Evolutionary conservation across 2,329 filamentous ascomycete genomes (phyloP), one percentile per base, ranked within the genome.

Genomic region (Aphanoascus verrucosus): DNA sequence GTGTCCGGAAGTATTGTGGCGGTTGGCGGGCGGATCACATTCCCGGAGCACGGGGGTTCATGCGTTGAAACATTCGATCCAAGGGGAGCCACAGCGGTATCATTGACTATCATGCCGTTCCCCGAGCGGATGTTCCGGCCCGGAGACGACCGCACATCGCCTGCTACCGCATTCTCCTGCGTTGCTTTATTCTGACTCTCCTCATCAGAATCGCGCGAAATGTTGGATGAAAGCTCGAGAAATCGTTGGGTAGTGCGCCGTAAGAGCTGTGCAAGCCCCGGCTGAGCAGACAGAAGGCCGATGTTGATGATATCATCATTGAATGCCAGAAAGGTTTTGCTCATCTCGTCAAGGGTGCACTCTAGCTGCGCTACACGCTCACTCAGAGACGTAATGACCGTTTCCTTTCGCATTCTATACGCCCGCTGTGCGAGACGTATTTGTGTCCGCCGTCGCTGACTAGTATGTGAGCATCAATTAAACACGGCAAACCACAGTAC

Each of bases 371-470:
- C 73, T 31, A 91, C 86, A 57, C 83, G 78, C 55, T 80, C 77
- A 64, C 88, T 84, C 6, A 94, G 75, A 1, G 80, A 81, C 20
- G 81, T 78, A 53, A 94, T 90, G 6, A 86, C 85, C 19, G 79
- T 84, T 64, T 94, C 89, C 69, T 94, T 94, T 49, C 88, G 81
- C 63, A 85, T 81, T 8, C 89, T 81, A 64, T 94, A 94, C 1
- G 87, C 87, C 60, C 88, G 77, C 67, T 94, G 88, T 2, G 88
- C 89, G 53, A 91, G 77, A 28, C 89, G 82, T 59, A 94, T 93
- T 65, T 94, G 88, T 3, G 87, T 93, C 54, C 88, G 80, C 52
- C 88, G 84, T 57, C 88, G 84, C 85, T 86, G 59, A 43, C 37
- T 43, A 42, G 58, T 49, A 53, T 50, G 50, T 55, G 44, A 55